Percentiles rank a stretch among this genome's conserved stretches.
Conservation (phyloP, 805 yeast species). For the Candida palmyrensis region DNA sequence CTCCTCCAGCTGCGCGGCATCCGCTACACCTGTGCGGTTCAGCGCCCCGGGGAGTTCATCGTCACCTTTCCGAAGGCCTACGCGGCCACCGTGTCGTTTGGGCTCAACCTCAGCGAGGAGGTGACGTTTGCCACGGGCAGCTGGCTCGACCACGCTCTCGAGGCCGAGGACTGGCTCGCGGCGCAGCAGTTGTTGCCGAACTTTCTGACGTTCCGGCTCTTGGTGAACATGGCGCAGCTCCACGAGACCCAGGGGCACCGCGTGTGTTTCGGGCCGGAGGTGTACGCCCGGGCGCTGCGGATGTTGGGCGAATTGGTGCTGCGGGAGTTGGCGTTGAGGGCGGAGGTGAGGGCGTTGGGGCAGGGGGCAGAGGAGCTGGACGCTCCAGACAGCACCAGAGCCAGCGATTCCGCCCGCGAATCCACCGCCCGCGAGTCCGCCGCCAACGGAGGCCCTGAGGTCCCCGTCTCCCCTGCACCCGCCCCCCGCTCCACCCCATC, state of each 20-base stretch:
- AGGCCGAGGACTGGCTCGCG: slow-evolving; percentile 47
- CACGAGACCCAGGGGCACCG: slow-evolving; percentile 23
- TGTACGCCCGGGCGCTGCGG: slow-evolving; percentile 27
- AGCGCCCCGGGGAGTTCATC: slow-evolving; percentile 57
- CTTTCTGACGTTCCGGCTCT: slow-evolving; percentile 46
- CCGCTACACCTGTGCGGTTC: slow-evolving; percentile 41
- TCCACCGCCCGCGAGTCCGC: not conserved
- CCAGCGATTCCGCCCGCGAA: slow-evolving; percentile 18
- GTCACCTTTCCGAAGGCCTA: slow-evolving; percentile 55
- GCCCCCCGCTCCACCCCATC: no score
- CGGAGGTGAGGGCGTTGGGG: no score
- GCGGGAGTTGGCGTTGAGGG: slow-evolving; percentile 42
- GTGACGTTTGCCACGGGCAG: slow-evolving; percentile 50
- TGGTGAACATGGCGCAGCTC: slow-evolving; percentile 42
- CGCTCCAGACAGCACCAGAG: no score
- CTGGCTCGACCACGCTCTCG: slow-evolving; percentile 50
- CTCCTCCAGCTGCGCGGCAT: slow-evolving; percentile 46
- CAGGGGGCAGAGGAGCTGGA: no score
- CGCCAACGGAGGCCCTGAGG: no score
- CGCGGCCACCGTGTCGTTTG: slow-evolving; percentile 47
- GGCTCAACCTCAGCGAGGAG: slow-evolving; percentile 52
- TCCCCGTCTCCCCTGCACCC: not conserved
- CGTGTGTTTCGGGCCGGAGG: slow-evolving; percentile 27
- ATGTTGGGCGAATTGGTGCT: slow-evolving; percentile 29
- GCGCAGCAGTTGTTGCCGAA: slow-evolving; percentile 46